Evolutionary conservation across 371 early-diverging fungal genomes (phyloP).

Genomic region (Quaeritorhiza haematococci): DNA sequence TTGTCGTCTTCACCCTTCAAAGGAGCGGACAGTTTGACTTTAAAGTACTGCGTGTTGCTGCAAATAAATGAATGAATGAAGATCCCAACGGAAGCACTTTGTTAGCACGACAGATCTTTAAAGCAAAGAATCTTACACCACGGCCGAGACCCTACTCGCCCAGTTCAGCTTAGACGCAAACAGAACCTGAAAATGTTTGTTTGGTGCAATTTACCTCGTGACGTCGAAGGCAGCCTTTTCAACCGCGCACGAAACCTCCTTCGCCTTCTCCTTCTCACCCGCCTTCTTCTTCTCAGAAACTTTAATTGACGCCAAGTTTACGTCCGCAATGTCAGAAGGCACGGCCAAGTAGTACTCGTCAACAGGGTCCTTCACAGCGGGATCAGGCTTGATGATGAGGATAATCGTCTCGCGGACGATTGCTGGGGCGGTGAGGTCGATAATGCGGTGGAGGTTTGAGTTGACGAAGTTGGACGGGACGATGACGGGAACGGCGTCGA

Average conservation of each 20-base stretch:
- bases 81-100: not conserved
- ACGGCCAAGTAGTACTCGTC: constrained; percentile 54
- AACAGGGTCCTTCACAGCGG: constrained; percentile 37
- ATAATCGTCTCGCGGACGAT: constrained; percentile 61
- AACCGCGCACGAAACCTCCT: too few species aligned
- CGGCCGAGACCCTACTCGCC: not conserved
- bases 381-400: constrained; percentile 52
- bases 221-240: too few species aligned
- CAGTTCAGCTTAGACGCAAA: not conserved
- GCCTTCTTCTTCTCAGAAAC: not conserved
- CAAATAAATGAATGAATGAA: not conserved
- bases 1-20: constrained; percentile 57
- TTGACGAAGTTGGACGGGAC: constrained; percentile 33
- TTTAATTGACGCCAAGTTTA: too few species aligned
- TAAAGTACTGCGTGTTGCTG: constrained; percentile 54
- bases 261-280: not conserved
- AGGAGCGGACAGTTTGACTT: constrained; percentile 51
- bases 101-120: not conserved
- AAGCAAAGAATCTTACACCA: not conserved
- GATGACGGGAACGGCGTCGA: not conserved
- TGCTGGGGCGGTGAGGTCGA: constrained; percentile 56
- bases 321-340: constrained; percentile 22
- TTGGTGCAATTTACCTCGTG: too few species aligned
- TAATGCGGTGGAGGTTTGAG: constrained; percentile 54
- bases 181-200: not conserved